Evolutionary conservation across 345 rosid genomes (phyloP), one percentile per base, ranked within the genome.

Genomic region (Salix dunnii): DNA sequence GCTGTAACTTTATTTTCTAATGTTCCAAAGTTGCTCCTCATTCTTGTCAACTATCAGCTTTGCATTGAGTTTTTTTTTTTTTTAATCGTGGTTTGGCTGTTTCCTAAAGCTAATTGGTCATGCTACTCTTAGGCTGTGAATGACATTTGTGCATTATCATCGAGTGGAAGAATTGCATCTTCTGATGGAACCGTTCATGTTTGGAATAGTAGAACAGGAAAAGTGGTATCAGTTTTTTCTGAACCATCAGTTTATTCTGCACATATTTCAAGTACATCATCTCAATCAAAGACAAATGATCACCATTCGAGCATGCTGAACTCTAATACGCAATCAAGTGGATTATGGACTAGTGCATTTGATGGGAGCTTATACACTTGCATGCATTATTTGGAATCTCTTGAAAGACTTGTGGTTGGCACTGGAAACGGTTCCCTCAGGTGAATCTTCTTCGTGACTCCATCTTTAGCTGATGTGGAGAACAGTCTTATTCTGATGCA

Each of bases 141-240:
- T 55, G 97, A 91, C 89, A 85, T 94, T 62, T 84, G 90, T 77
- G 74, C 89, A 79, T 80, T 94, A 72, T 87, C 96, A 58, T 82
- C 89, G 73, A 85, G 90, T 77, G 97, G 96, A 85, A 88, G 87
- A 84, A 82, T 92, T 74, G 97, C 98, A 80, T 94, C 98, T 79
- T 94, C 97, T 82, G 98, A 94, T 80, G 98, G 98, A 82, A 94
- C 92, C 31, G 75, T 94, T 82, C 98, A 94, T 90, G 90, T 94
- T 63, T 94, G 97, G 98, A 87, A 87, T 79, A 85, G 91, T 87
- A 90, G 88, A 76, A 90, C 94, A 6, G 97, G 97, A 79, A 90
- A 94, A 85, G 86, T 83, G 30, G 80, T 91, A 51, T 88, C 92
- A 2, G 78, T 94, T 83, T 88, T 90, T 84, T 76, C 92, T 12